Conservation (phyloP, 2,329 filamentous ascomycete species). For the Aspergillus sergii region DNA sequence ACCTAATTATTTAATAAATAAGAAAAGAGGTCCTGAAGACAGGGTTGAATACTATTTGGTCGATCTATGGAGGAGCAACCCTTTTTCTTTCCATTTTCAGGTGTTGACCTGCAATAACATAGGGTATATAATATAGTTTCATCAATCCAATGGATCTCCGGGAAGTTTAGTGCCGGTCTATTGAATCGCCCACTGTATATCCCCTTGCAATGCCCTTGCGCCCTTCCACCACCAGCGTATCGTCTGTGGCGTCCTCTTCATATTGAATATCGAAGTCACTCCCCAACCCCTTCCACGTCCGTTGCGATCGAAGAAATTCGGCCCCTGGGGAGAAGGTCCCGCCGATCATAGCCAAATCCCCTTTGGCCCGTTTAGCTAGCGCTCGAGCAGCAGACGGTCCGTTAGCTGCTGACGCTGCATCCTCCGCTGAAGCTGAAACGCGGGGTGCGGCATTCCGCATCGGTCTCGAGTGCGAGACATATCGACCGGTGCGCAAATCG, state of each 20-base stretch:
- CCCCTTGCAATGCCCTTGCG: slow-evolving; percentile 85
- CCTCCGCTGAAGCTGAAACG: slow-evolving; percentile 29
- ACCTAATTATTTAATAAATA: not conserved
- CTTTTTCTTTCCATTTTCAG: slow-evolving; percentile 4
- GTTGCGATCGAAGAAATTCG: slow-evolving; percentile 76
- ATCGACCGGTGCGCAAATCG: slow-evolving; percentile 83
- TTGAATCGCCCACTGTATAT: slow-evolving; percentile 72
- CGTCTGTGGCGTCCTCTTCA: slow-evolving; percentile 53
- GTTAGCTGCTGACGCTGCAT: slow-evolving; percentile 25
- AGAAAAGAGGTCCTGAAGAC: not conserved
- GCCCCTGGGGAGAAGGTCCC: slow-evolving; percentile 89
- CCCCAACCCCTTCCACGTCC: slow-evolving; percentile 90
- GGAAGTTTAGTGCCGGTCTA: slow-evolving; percentile 37
- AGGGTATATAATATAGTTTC: slow-evolving; percentile 6
- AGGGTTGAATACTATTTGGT: not conserved
- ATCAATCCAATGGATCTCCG: slow-evolving; percentile 10
- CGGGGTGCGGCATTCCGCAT: slow-evolving; percentile 43
- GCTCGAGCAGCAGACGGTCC: slow-evolving; percentile 43
- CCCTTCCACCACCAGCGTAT: slow-evolving; percentile 79
- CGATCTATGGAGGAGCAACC: not conserved
- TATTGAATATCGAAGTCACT: slow-evolving; percentile 73
- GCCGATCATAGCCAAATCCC: slow-evolving; percentile 78
- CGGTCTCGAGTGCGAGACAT: slow-evolving; percentile 70
- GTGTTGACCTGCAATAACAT: not conserved
- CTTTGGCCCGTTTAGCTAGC: slow-evolving; percentile 66